phyloP scores from a whole-genome alignment of 2,329 filamentous ascomycete species.

The Rutstroemia sp. region DNA sequence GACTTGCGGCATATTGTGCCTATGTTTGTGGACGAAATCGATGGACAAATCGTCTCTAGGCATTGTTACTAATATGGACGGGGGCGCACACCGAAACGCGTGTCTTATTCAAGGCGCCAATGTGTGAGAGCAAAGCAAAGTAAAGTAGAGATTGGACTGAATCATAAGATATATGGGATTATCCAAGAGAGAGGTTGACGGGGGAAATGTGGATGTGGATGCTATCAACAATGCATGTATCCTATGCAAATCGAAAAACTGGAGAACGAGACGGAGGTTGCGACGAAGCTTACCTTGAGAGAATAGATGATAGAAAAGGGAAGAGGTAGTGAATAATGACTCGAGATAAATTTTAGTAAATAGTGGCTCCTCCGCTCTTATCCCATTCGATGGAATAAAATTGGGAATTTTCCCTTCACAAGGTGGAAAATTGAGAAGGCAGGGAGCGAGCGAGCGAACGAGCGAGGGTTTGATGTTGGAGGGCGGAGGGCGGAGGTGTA shows the following conservation, averaged over 20 bases:
- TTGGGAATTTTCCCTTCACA: conserved; percentile 5
- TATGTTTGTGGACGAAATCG: conserved; percentile 47
- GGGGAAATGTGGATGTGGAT: not conserved
- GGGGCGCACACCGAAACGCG: conserved; percentile 6
- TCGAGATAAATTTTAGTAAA: no score
- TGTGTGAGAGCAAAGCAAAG: not conserved
- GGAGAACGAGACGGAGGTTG: not conserved
- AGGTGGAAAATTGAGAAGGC: not conserved
- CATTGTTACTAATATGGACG: conserved; percentile 52
- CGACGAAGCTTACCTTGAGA: not conserved
- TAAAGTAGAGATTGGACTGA: conserved; percentile 5
- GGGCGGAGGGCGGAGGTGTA: not conserved
- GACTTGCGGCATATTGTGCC: conserved; percentile 50
- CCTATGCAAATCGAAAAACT: not conserved
- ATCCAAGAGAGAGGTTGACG: not conserved
- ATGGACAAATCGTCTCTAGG: conserved; percentile 67
- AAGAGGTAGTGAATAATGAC: no score
- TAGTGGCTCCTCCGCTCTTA: conserved; percentile 1
- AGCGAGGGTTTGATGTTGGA: not conserved
- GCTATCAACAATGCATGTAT: not conserved
- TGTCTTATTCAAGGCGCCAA: not conserved
- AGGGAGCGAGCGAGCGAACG: conserved; percentile 2
- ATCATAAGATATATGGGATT: not conserved
- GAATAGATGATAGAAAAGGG: no score
- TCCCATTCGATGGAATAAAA: conserved; percentile 1